phyloP scores from a whole-genome alignment of 2,329 filamentous ascomycete species.

The Fusarium neocosmosporiellum region DNA sequence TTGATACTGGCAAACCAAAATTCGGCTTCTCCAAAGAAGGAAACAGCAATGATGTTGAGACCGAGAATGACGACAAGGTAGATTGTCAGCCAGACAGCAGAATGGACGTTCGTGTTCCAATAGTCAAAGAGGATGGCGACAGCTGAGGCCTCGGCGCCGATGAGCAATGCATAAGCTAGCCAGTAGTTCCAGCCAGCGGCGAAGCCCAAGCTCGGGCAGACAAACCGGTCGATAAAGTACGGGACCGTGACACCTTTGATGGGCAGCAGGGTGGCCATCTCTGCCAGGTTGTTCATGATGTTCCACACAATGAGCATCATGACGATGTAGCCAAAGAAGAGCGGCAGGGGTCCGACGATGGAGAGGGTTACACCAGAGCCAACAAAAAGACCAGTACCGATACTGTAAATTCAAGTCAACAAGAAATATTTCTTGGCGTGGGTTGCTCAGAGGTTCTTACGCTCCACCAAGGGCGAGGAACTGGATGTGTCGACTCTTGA shows the following conservation, averaged over 20 bases:
- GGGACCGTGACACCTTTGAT: slow-evolving; percentile 68
- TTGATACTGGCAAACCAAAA: slow-evolving; percentile 72
- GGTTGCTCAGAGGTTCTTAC: neutral
- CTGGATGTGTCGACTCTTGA: slow-evolving; percentile 70
- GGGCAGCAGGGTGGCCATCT: slow-evolving; percentile 66
- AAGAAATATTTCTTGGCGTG: neutral
- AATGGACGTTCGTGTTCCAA: slow-evolving; percentile 63
- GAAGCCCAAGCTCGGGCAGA: slow-evolving; percentile 65
- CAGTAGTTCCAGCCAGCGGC: slow-evolving; percentile 70
- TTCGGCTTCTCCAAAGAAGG: slow-evolving; percentile 69
- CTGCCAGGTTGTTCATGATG: slow-evolving; percentile 53
- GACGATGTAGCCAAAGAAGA: slow-evolving; percentile 21
- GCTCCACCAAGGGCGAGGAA: slow-evolving; percentile 60
- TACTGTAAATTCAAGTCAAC: neutral
- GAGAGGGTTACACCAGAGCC: slow-evolving; percentile 21
- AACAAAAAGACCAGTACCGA: slow-evolving; percentile 29
- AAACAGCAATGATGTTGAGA: slow-evolving; percentile 67
- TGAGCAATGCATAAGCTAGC: slow-evolving; percentile 68
- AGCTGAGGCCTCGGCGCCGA: slow-evolving; percentile 68
- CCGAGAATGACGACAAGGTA: slow-evolving; percentile 64
- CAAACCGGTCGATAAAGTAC: slow-evolving; percentile 66
- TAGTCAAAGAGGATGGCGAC: slow-evolving; percentile 69
- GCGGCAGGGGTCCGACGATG: slow-evolving; percentile 19
- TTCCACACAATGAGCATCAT: slow-evolving; percentile 23
- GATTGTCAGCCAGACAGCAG: slow-evolving; percentile 69